Percentiles rank a stretch among this genome's conserved stretches.
phyloP scores from a whole-genome alignment of 257 asterid genomes.

The Misopates orontium region DNA sequence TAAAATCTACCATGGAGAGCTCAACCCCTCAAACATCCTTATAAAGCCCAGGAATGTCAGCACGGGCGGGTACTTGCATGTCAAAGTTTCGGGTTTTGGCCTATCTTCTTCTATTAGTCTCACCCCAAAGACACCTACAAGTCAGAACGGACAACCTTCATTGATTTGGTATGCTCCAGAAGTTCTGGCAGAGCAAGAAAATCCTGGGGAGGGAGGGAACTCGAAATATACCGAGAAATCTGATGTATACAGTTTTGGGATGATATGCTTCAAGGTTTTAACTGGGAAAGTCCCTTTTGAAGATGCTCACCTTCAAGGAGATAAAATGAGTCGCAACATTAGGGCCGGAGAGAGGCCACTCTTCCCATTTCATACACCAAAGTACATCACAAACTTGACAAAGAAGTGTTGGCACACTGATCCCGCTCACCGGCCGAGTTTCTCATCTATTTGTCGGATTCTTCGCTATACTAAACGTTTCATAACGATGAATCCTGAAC shows the following conservation, averaged over 20 bases:
- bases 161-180: constrained; percentile 88
- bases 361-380: constrained; percentile 78
- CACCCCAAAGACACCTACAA: constrained; percentile 37
- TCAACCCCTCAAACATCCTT: constrained; percentile 63
- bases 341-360: constrained; percentile 90
- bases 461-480: constrained; percentile 66
- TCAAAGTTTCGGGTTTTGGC: constrained; percentile 74
- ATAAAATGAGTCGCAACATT: constrained; percentile 78
- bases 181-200: constrained; percentile 64
- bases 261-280: constrained; percentile 83
- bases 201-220: constrained; percentile 20
- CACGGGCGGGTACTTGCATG: constrained; percentile 63
- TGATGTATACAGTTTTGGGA: constrained; percentile 85
- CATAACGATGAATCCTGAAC: constrained; percentile 48
- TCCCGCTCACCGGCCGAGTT: constrained; percentile 46
- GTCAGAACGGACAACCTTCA: constrained; percentile 34
- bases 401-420: constrained; percentile 57
- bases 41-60: constrained; percentile 43
- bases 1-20: constrained; percentile 76
- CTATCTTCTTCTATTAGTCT: constrained; percentile 34
- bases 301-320: constrained; percentile 84
- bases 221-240: constrained; percentile 57
- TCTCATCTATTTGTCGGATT: constrained; percentile 56
- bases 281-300: constrained; percentile 93
- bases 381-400: constrained; percentile 45